phyloP scores from a whole-genome alignment of 2,329 filamentous ascomycete species.

The Thermoascus crustaceus region DNA sequence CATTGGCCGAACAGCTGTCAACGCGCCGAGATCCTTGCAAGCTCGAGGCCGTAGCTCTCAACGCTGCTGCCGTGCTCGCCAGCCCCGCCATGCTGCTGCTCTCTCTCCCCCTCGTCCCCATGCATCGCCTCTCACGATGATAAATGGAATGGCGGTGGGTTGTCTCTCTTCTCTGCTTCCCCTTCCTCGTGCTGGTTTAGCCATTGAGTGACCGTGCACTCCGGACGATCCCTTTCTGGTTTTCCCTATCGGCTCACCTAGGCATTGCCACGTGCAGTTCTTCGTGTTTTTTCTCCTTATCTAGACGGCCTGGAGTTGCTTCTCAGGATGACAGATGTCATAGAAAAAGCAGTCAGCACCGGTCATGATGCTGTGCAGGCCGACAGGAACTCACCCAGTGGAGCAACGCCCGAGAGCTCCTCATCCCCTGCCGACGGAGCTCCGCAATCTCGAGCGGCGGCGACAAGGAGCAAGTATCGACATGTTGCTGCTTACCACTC shows the following conservation, averaged over 20 bases:
- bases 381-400: constrained; percentile 9
- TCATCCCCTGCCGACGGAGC: constrained; percentile 5
- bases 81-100: constrained; percentile 1
- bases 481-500: constrained; percentile 86
- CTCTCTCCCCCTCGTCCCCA: neutral
- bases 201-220: neutral
- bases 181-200: neutral
- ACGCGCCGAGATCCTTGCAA: constrained; percentile 7
- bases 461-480: constrained; percentile 63
- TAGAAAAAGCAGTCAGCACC: constrained; percentile 19
- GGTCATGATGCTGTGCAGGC: constrained; percentile 18
- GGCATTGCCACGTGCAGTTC: too few relatives aligned
- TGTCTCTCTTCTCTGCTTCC: neutral
- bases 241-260: too few relatives aligned
- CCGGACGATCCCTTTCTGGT: too few relatives aligned
- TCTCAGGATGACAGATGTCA: too few relatives aligned
- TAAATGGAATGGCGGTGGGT: neutral
- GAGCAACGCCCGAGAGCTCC: constrained; percentile 5
- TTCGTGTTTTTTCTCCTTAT: too few relatives aligned
- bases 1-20: constrained; percentile 13
- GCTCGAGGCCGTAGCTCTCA: neutral
- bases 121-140: neutral
- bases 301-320: too few relatives aligned
- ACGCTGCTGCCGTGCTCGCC: neutral
- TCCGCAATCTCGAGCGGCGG: constrained; percentile 7